Evolutionary conservation across 2,329 filamentous ascomycete species (phyloP).

Genomic region (Tolypocladium sp.): DNA sequence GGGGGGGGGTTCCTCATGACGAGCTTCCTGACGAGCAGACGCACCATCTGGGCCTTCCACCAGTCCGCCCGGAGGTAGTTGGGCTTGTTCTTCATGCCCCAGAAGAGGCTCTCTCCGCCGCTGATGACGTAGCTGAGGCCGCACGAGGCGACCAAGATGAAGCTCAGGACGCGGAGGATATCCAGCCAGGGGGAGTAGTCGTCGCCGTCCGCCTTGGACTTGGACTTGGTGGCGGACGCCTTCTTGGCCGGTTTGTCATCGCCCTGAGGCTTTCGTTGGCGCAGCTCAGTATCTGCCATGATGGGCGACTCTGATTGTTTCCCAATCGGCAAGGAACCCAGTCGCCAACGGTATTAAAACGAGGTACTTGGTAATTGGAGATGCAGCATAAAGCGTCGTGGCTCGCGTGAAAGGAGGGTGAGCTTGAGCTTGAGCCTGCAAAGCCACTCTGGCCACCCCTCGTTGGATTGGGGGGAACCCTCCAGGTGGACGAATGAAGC

Average conservation of each 20-base stretch:
- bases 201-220: constrained; percentile 35
- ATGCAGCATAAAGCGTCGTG: neutral
- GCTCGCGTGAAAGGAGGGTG: neutral
- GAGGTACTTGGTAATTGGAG: neutral
- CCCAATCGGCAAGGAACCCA: neutral
- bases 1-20: neutral
- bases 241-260: constrained; percentile 12
- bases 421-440: neutral
- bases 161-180: constrained; percentile 58
- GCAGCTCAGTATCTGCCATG: constrained; percentile 31
- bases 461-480: neutral
- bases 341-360: neutral
- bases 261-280: constrained; percentile 32
- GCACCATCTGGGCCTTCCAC: constrained; percentile 54
- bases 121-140: constrained; percentile 71
- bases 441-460: neutral
- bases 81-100: constrained; percentile 53
- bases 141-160: constrained; percentile 55
- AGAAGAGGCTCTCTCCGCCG: constrained; percentile 58
- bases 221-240: constrained; percentile 6
- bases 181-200: constrained; percentile 55
- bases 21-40: constrained; percentile 12
- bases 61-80: constrained; percentile 49
- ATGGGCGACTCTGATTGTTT: neutral
- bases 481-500: neutral